phyloP scores from a whole-genome alignment of 2,329 filamentous ascomycete genomes.

The Ramichloridium luteum region DNA sequence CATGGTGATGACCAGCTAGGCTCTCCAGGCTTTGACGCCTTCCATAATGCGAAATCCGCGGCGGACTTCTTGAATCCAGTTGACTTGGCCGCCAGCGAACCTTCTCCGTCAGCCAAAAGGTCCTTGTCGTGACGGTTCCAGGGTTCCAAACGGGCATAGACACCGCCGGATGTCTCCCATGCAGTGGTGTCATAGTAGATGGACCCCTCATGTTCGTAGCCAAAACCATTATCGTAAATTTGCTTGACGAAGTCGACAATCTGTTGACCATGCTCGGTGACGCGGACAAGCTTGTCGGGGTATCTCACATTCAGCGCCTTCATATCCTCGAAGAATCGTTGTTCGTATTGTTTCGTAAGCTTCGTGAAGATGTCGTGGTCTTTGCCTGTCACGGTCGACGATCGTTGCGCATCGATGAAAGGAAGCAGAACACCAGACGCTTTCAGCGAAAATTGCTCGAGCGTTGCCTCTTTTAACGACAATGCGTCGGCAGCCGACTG shows the following conservation, averaged over 20 bases:
- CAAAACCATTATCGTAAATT: conserved; percentile 75
- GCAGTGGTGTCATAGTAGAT: conserved; percentile 88
- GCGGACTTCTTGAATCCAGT: conserved; percentile 57
- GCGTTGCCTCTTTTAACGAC: conserved; percentile 19
- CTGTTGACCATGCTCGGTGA: conserved; percentile 84
- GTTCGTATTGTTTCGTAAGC: conserved; percentile 74
- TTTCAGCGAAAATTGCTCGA: conserved; percentile 41
- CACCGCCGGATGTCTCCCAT: conserved; percentile 74
- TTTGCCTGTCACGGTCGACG: conserved; percentile 44
- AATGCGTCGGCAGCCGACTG: conserved; percentile 43
- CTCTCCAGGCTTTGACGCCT: conserved; percentile 81
- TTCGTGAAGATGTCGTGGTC: conserved; percentile 73
- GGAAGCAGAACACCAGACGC: conserved; percentile 62
- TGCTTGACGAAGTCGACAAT: conserved; percentile 76
- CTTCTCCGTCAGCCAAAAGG: conserved; percentile 79
- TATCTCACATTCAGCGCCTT: conserved; percentile 69
- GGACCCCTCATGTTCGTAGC: conserved; percentile 57
- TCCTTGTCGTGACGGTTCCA: conserved; percentile 75
- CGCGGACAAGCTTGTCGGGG: conserved; percentile 71
- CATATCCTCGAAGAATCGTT: conserved; percentile 83
- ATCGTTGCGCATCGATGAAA: conserved; percentile 59
- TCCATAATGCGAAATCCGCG: conserved; percentile 89
- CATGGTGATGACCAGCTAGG: conserved; percentile 81
- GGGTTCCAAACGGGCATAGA: conserved; percentile 74
- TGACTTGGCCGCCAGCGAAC: conserved; percentile 49